A percentile compares a stretch with the other conserved stretches of the same genome.
Evolutionary conservation across 257 asterid species (phyloP).

Genomic region (Parsonsia alboflavescens): DNA sequence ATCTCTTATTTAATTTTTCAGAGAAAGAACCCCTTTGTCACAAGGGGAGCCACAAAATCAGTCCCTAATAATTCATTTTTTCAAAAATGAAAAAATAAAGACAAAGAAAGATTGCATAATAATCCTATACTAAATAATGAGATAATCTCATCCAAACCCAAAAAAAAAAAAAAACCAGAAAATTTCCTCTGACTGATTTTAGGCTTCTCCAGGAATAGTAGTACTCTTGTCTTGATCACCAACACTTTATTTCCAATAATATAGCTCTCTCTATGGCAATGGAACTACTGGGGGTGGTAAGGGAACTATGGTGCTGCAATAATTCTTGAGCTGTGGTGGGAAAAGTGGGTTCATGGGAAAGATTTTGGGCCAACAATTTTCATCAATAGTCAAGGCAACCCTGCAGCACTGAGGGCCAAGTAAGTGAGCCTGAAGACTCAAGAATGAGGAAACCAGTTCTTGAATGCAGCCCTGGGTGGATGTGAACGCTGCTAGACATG

Average conservation of each 20-base stretch:
- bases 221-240: no score
- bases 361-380: slow-evolving; percentile 26
- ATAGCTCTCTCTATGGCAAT: neutral
- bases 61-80: neutral
- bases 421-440: slow-evolving; percentile 9
- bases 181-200: neutral
- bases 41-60: neutral
- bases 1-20: neutral
- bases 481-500: slow-evolving; percentile 22
- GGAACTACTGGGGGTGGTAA: neutral
- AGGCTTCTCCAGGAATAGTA: neutral
- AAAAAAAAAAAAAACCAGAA: neutral
- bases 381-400: slow-evolving; percentile 19
- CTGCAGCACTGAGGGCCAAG: slow-evolving; percentile 29
- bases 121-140: neutral
- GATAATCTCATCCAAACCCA: neutral
- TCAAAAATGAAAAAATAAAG: neutral
- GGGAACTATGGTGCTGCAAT: neutral
- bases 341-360: slow-evolving; percentile 23
- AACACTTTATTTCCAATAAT: neutral
- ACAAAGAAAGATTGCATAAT: neutral
- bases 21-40: neutral
- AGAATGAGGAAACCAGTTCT: slow-evolving; percentile 19
- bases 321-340: slow-evolving; percentile 9
- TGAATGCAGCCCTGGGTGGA: slow-evolving; percentile 20